Base-by-base conservation (phyloP, 805 yeast species). In the Cyberlindnera petersonii region DNA sequence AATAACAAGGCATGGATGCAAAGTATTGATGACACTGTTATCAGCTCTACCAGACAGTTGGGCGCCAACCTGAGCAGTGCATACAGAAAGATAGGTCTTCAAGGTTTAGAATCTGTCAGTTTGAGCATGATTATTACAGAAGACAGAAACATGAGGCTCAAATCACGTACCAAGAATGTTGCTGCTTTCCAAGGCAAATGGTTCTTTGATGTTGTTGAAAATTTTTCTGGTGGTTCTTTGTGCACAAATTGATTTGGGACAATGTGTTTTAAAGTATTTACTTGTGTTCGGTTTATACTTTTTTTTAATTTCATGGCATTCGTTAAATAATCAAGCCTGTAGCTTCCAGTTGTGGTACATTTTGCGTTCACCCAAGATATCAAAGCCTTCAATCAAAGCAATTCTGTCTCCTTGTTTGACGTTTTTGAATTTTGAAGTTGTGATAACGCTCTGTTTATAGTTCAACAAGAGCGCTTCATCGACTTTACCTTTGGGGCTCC, bases 1-100 rank as follows among this genome's bases (percentile, higher is more conserved):
- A 77, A 77, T 52, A 82, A 82, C 52, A 74, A 77, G 31, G 74
- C 75, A 31, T 82, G 89, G 91, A 68, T 85, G 57, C 68, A 79
- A 13, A 77, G 74, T 48, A 82, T 84, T 8, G 91, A 82, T 58
- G 86, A 81, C 49, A 71, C 59, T 44, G 67, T 62, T 44, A 50
- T 40, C 43, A 55, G 39, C 44, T 53, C 42, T 31, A 42, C 38
- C 16, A 33, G 33, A 24, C 42, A 46, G 26, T 24, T 47, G 24
- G 30, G 29, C n/a, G 23, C 26, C 24, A 31, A 33, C 14, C 21
- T 40, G 8, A 11, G 23, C 15, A 19, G 13, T 11, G 31, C 27
- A 15, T 26, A 35, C 15, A 38, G 17, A 13, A 30, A 24, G 35
- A 31, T 35, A 35, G 35, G 21, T 19, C 40, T 26, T 16, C 32